Base-by-base conservation (phyloP, 441 rosid genomes). In the Cnidoscolus chayamansa region DNA sequence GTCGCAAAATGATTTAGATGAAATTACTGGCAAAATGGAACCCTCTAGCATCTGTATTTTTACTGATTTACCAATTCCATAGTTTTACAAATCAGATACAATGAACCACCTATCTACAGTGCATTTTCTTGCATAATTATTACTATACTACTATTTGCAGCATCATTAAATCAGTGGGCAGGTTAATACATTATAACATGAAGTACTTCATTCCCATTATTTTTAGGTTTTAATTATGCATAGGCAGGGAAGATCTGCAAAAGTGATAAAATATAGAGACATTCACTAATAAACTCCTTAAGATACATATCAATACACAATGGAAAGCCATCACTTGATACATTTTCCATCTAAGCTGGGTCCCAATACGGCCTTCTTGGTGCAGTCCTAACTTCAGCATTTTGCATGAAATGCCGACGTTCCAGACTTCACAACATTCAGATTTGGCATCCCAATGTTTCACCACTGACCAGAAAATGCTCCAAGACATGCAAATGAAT, bases 301-400 rank as follows among this genome's bases (percentile, higher is more conserved):
- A 49, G 19, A 8, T 63, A 62, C 25, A 47, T 60, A 58, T 15
- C 4, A 51, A 32, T 49, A 51, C 17, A 62, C 54, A 35, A 62
- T 17, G 30, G 47, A 20, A 47, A 65, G 40, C 71, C 71, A 65
- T 63, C 62, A 43, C 37, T 30, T 40, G 13, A 30, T 53, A 40
- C 43, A 72, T n/a, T 49, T 56, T 45, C 50, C 67, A 17, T 71
- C 68, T 35, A 71, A 71, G 68, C 74, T 8, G 19, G 62, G 50
- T 31, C 35, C 60, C 17, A 48, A 56, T 15, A 45, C 64, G 64
- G 56, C 53, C n/a, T 30, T 53, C 57, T 32, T 43, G 65, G 31
- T 13, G 55, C 70, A 61, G 69, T 47, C 32, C 35, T 66, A 67
- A 5, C 71, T 49, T 68, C 64, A 55, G 69, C 77, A 75, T 54